Conservation (phyloP, 2,329 filamentous ascomycete genomes). For the Fusarium buxicola region DNA sequence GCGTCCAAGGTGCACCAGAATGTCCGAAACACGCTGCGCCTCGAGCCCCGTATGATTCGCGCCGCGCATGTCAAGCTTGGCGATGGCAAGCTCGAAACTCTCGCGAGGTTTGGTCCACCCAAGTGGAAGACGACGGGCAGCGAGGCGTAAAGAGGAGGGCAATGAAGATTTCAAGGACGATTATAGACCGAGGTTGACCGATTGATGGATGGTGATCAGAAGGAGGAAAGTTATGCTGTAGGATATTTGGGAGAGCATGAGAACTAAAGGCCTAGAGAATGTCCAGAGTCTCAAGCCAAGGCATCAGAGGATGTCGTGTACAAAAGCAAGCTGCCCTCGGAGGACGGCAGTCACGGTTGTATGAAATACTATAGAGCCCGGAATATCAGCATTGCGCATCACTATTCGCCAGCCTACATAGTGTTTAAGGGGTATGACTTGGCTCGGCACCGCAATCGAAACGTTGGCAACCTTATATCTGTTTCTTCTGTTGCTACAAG, state of each 20-base stretch:
- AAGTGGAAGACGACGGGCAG: slow-evolving; percentile 59
- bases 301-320: slow-evolving; percentile 44
- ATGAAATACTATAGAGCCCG: slow-evolving; percentile 43
- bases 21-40: slow-evolving; percentile 78
- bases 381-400: slow-evolving; percentile 33
- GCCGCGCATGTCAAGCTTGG: slow-evolving; percentile 90
- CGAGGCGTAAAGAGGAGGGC: slow-evolving; percentile 43
- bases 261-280: slow-evolving; percentile 6
- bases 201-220: slow-evolving; percentile 1
- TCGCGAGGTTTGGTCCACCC: slow-evolving; percentile 62
- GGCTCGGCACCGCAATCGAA: neutral
- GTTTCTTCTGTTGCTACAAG: slow-evolving; percentile 36
- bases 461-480: slow-evolving; percentile 11
- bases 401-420: neutral
- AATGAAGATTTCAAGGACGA: neutral
- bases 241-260: slow-evolving; percentile 31
- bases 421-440: no score
- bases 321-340: slow-evolving; percentile 38
- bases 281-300: slow-evolving; percentile 19
- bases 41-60: slow-evolving; percentile 92
- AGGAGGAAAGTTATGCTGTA: slow-evolving; percentile 26
- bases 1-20: slow-evolving; percentile 78
- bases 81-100: slow-evolving; percentile 65
- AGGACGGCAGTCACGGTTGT: slow-evolving; percentile 39
- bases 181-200: slow-evolving; percentile 7